These are phyloP conservation scores for Apiospora koreana DNA, from an alignment of 2,329 filamentous ascomycete genomes.

Conservation along the genomic window DNA sequence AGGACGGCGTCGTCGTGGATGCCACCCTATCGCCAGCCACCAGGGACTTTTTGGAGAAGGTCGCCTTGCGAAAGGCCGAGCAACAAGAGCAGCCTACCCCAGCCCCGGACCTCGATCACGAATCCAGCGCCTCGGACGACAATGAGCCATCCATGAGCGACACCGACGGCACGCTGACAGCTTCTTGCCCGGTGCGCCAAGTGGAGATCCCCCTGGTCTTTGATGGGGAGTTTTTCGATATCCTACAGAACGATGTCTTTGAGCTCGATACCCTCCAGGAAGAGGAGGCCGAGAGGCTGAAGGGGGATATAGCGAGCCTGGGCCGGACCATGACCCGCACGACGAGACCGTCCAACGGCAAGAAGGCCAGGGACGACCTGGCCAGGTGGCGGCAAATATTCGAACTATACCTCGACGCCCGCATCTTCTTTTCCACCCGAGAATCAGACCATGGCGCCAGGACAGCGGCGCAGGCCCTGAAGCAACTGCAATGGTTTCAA, in stretches of 20 bases:
- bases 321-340: conserved; percentile 65
- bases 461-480: conserved; percentile 64
- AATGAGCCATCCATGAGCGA: background rate
- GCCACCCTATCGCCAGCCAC: conserved; percentile 68
- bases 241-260: conserved; percentile 70
- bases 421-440: conserved; percentile 79
- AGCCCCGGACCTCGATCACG: too few species aligned
- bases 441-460: conserved; percentile 71
- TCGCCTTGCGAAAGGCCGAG: conserved; percentile 40
- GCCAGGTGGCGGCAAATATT: conserved; percentile 80
- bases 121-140: background rate
- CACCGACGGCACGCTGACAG: background rate
- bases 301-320: conserved; percentile 62
- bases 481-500: conserved; percentile 72
- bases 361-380: conserved; percentile 64
- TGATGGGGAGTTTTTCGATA: conserved; percentile 77
- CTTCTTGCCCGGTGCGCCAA: conserved; percentile 27
- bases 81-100: background rate
- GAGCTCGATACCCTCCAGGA: conserved; percentile 69
- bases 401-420: conserved; percentile 76
- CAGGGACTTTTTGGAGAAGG: conserved; percentile 60
- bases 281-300: conserved; percentile 65
- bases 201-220: conserved; percentile 78
- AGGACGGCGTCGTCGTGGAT: conserved; percentile 67
- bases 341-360: conserved; percentile 63